Percentiles rank a stretch among this genome's conserved stretches.
Evolutionary conservation across 768 basidiomycete genomes (phyloP).

Genomic region (Pluteus cervinus): DNA sequence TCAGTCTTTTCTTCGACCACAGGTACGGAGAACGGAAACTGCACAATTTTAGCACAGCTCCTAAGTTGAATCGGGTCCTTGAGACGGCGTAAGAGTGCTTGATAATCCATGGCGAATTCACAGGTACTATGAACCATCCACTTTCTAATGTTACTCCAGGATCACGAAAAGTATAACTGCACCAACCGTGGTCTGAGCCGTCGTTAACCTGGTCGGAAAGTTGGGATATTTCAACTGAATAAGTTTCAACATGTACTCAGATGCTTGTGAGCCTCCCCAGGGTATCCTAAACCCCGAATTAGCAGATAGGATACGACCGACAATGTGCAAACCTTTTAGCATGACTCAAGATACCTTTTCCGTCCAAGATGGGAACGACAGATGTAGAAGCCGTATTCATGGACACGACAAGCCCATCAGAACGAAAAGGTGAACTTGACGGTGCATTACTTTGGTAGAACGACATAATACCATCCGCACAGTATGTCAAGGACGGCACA

Average conservation of each 20-base stretch:
- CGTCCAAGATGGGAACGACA: constrained; percentile 80
- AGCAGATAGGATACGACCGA: not conserved
- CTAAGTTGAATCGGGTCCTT: constrained; percentile 61
- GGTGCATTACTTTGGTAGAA: constrained; percentile 75
- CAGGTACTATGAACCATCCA: constrained; percentile 91
- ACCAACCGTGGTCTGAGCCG: constrained; percentile 69
- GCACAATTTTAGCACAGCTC: constrained; percentile 64
- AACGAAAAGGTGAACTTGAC: constrained; percentile 30
- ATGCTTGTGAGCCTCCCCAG: constrained; percentile 87
- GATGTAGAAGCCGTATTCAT: constrained; percentile 91
- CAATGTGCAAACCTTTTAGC: constrained; percentile 63
- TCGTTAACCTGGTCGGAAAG: constrained; percentile 81
- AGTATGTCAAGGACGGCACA: constrained; percentile 82
- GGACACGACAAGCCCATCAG: constrained; percentile 83
- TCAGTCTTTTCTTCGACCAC: constrained; percentile 81
- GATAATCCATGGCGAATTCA: constrained; percentile 77
- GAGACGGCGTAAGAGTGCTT: constrained; percentile 57
- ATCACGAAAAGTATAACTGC: not conserved
- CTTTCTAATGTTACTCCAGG: constrained; percentile 33
- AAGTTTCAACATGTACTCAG: constrained; percentile 89
- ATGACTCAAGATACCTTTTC: constrained; percentile 78
- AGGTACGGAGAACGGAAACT: constrained; percentile 76
- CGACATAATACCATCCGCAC: constrained; percentile 87
- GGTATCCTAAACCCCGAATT: constrained; percentile 57
- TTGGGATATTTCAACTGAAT: constrained; percentile 93